Evolutionary conservation across 495 filamentous ascomycete genomes (phyloP), one percentile per base, ranked within the genome.

Genomic region (Hyaloscypha hepaticicola): DNA sequence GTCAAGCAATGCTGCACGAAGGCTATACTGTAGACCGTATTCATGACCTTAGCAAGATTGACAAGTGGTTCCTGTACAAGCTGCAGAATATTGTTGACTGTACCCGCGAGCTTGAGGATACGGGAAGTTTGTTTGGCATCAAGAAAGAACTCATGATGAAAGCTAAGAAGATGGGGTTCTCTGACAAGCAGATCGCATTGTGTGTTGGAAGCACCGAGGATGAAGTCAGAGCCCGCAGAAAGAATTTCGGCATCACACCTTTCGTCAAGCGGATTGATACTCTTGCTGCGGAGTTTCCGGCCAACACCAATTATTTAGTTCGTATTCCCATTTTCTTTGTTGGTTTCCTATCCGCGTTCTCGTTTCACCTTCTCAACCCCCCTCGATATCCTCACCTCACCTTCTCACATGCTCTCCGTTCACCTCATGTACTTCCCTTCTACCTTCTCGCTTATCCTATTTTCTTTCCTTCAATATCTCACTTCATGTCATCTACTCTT

Each of bases 111-210:
- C 85, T 99, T 57, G 87, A 96, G 78, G 87, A 91, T 49, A 84
- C 96, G 64, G 94, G 95, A 56, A 93, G 88, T 73, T 83, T 99
- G 24, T 89, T 87, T 63, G 92, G 90, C 22, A 77, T 99, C 41
- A 92, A 90, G 77, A 88, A 91, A 73, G 94, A 97, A 71, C 84
- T 93, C 48, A 79, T 97, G 71, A 75, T 90, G 67, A 92, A 90
- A 80, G 87, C 94, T 33, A 99, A 99, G 85, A 96, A 97, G 82
- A 83, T 97, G 76, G 94, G 94, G 14, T 99, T 99, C 84, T 96
- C 92, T 50, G 94, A 99, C 72, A 90, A 88, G 78, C 94, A 99
- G 80, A 97, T 99, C 72, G 91, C 92, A 28, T 82, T 84, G 53
- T 87, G 89, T n/a, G 90, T 97, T 61, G 87, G 87, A 61, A 87